These are phyloP conservation scores for Globisporangium radiosum DNA, from an alignment of 352 stramenopile species.

Conservation along the genomic window DNA sequence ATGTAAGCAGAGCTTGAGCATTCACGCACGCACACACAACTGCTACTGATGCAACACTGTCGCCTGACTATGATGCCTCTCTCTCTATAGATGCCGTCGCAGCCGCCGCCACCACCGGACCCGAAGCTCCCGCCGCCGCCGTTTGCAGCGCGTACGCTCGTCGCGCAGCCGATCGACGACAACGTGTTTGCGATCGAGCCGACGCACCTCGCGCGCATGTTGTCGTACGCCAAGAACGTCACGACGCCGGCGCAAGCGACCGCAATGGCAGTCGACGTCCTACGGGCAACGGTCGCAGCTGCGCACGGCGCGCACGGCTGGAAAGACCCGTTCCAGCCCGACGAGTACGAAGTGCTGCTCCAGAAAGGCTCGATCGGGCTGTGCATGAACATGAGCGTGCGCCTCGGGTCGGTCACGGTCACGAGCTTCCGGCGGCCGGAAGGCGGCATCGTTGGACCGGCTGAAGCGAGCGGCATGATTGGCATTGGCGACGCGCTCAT, in stretches of 20 bases:
- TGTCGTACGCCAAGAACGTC: constrained; percentile 57
- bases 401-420: constrained; percentile 68
- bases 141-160: constrained; percentile 52
- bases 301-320: constrained; percentile 51
- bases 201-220: constrained; percentile 35
- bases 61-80: not conserved
- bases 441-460: constrained; percentile 64
- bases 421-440: constrained; percentile 79
- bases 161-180: constrained; percentile 59
- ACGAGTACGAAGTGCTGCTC: constrained; percentile 84
- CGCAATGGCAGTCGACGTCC: constrained; percentile 61
- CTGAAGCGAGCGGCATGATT: constrained; percentile 79
- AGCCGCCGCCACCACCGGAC: constrained; percentile 14
- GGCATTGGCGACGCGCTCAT: constrained; percentile 72
- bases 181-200: constrained; percentile 46
- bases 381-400: constrained; percentile 89
- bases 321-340: constrained; percentile 49
- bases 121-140: constrained; percentile 42
- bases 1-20: not conserved
- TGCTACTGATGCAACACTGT: not conserved
- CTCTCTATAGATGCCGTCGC: not conserved
- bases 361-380: constrained; percentile 83
- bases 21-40: not conserved
- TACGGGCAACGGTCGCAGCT: constrained; percentile 40
- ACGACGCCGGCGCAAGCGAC: constrained; percentile 50